A percentile compares a stretch with the other conserved stretches of the same genome.
These are phyloP conservation scores for Taphrina communis DNA, from an alignment of 1,139 yeast species.

Conservation along the genomic window DNA sequence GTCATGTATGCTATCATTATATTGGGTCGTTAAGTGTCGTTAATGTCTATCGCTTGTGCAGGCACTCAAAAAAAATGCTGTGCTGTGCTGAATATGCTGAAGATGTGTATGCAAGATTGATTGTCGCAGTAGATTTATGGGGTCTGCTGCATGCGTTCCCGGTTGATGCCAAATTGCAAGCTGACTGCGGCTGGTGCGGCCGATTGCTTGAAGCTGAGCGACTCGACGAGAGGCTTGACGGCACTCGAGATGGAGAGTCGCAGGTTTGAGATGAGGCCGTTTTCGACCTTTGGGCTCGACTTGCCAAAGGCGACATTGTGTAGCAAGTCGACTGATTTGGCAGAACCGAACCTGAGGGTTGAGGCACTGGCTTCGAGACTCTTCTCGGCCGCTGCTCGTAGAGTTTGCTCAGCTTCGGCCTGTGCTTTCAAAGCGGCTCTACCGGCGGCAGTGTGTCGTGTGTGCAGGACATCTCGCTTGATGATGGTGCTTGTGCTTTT, in stretches of 20 bases:
- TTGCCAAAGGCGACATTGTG: conserved; percentile 2
- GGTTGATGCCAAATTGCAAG: conserved; percentile 22
- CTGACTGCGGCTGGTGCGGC: conserved; percentile 3
- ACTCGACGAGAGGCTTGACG: background rate
- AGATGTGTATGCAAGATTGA: no score
- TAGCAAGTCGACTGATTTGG: background rate
- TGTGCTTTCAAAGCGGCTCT: background rate
- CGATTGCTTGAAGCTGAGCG: conserved; percentile 8
- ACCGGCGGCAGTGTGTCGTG: conserved; percentile 15
- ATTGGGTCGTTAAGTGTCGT: conserved; percentile 5
- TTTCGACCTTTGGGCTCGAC: background rate
- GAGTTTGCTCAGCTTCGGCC: conserved; percentile 1
- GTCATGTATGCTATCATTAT: conserved; percentile 1
- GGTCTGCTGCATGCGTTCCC: conserved; percentile 2
- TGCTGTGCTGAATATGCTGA: conserved; percentile 11
- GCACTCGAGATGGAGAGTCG: conserved; percentile 7
- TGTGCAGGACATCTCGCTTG: background rate
- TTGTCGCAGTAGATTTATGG: background rate
- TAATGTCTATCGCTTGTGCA: conserved; percentile 6
- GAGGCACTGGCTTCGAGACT: conserved; percentile 2
- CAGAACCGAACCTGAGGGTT: conserved; percentile 4
- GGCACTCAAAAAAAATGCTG: background rate
- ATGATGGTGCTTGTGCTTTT: background rate
- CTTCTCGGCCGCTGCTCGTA: background rate
- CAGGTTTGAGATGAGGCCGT: background rate